Conservation (phyloP, 129 eudicot genomes). For the Centella asiatica region DNA sequence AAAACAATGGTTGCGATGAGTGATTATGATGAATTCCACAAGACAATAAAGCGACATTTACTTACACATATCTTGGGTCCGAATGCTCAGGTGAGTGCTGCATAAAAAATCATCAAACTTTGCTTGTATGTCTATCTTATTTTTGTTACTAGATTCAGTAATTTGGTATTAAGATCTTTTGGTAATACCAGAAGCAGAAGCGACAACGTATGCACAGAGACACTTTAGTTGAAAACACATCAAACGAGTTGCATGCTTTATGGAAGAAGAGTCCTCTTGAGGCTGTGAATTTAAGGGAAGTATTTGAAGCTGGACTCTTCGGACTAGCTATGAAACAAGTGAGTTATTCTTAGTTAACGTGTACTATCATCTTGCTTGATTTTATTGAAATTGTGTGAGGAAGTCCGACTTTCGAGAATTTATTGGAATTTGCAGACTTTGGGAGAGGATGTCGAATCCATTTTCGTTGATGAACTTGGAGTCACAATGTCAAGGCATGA, state of each 20-base stretch:
- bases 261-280: slow-evolving; percentile 26
- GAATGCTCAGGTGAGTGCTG: slow-evolving; percentile 63
- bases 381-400: not conserved
- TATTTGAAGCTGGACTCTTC: slow-evolving; percentile 75
- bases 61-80: slow-evolving; percentile 63
- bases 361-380: not conserved
- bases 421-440: slow-evolving; percentile 25
- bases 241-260: slow-evolving; percentile 30
- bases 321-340: slow-evolving; percentile 79
- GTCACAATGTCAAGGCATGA: slow-evolving; percentile 41
- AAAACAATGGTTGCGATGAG: slow-evolving; percentile 87
- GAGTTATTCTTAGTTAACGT: slow-evolving; percentile 16
- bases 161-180: not conserved
- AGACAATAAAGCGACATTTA: slow-evolving; percentile 43
- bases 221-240: slow-evolving; percentile 40
- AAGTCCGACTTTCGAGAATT: not conserved
- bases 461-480: slow-evolving; percentile 51
- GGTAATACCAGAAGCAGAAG: slow-evolving; percentile 33
- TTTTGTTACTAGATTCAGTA: too few relatives aligned
- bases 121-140: too few relatives aligned
- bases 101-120: not conserved
- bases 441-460: slow-evolving; percentile 51
- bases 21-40: slow-evolving; percentile 79
- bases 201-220: slow-evolving; percentile 58
- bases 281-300: slow-evolving; percentile 50